Evolutionary conservation across 352 stramenopile species (phyloP).

Genomic region (Globisporangium abappressorium): DNA sequence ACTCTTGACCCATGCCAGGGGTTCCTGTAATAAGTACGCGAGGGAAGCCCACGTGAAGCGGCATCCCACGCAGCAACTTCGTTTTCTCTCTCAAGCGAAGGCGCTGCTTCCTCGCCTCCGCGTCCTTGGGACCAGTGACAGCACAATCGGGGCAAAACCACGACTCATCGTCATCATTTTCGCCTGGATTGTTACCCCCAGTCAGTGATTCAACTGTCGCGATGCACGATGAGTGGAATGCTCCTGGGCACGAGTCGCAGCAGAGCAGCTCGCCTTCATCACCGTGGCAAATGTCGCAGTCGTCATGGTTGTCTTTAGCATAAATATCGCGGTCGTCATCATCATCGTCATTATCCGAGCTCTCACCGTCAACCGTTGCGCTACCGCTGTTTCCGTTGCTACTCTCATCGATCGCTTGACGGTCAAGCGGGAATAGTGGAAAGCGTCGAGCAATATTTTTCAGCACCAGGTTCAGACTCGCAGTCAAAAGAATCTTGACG

Average conservation of each 20-base stretch:
- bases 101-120: constrained; percentile 24
- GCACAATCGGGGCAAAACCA: constrained; percentile 66
- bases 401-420: constrained; percentile 33
- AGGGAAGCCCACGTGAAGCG: constrained; percentile 57
- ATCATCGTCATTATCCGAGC: constrained; percentile 24
- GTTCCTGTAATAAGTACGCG: constrained; percentile 63
- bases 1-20: constrained; percentile 68
- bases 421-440: constrained; percentile 60
- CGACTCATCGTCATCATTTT: constrained; percentile 13
- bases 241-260: constrained; percentile 58
- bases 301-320: constrained; percentile 46
- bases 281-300: constrained; percentile 71
- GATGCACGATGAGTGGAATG: constrained; percentile 58
- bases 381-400: constrained; percentile 12
- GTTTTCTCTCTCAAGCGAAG: constrained; percentile 28
- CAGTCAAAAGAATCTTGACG: constrained; percentile 44
- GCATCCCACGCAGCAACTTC: constrained; percentile 29
- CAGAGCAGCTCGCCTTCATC: constrained; percentile 54
- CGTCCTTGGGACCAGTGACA: constrained; percentile 18
- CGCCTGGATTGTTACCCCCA: not conserved
- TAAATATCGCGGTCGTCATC: constrained; percentile 73
- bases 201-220: constrained; percentile 10
- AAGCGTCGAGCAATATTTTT: constrained; percentile 49
- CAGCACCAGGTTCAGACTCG: constrained; percentile 37
- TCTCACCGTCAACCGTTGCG: not conserved